These are phyloP conservation scores for Blastobotrys raffinosifermentans DNA, from an alignment of 1,139 yeast genomes.

Conservation along the genomic window DNA sequence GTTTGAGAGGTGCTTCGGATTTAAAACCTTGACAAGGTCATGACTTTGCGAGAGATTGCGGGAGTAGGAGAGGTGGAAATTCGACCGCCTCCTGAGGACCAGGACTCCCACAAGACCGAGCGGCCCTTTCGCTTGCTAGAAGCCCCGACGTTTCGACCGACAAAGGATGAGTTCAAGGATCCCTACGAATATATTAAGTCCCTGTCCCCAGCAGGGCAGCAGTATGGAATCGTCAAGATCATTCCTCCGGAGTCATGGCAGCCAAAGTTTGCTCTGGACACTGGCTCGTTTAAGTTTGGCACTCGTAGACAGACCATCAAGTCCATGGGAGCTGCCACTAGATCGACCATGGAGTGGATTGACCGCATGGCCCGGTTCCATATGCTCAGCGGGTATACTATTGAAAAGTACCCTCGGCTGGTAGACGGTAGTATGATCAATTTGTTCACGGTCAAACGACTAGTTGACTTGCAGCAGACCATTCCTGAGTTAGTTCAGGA, in stretches of 20 bases:
- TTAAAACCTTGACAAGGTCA: no score
- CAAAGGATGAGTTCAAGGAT: conserved; percentile 43
- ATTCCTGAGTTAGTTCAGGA: background rate
- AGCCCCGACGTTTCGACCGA: conserved; percentile 47
- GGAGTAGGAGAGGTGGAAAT: conserved; percentile 17
- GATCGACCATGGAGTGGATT: conserved; percentile 33
- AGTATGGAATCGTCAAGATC: conserved; percentile 70
- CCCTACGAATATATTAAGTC: conserved; percentile 44
- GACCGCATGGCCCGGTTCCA: conserved; percentile 33
- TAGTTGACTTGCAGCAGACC: conserved; percentile 7
- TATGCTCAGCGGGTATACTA: conserved; percentile 20
- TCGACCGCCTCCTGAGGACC: conserved; percentile 15
- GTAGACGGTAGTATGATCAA: conserved; percentile 24
- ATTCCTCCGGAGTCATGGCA: conserved; percentile 45
- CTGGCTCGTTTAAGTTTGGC: conserved; percentile 46
- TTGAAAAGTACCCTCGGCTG: conserved; percentile 28
- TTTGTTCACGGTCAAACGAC: conserved; percentile 27
- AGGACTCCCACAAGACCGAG: conserved; percentile 15
- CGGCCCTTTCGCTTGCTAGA: conserved; percentile 31
- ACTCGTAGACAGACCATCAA: conserved; percentile 49
- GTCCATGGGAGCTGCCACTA: conserved; percentile 37
- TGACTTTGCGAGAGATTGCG: conserved; percentile 1
- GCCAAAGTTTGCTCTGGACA: conserved; percentile 41
- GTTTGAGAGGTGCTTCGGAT: no score
- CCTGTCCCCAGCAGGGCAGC: conserved; percentile 41